A percentile compares a stretch with the other conserved stretches of the same genome.
Evolutionary conservation across 768 basidiomycete species (phyloP).

Genomic region (Lentinula guzmanii): DNA sequence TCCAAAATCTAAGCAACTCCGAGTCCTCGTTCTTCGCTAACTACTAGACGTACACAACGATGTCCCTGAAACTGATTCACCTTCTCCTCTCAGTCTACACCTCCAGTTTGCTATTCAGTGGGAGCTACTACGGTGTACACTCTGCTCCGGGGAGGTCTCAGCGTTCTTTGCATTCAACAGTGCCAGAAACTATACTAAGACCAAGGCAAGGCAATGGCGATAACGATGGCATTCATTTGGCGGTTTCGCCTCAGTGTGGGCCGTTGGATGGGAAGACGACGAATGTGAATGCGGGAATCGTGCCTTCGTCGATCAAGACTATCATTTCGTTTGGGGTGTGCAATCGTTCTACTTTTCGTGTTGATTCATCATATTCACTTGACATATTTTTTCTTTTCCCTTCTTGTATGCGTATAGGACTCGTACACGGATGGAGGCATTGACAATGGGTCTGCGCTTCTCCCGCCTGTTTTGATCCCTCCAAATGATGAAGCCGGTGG

Average conservation of each 20-base stretch:
- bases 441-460: constrained; percentile 39
- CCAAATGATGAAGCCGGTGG: constrained; percentile 41
- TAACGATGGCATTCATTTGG: constrained; percentile 35
- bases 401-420: constrained; percentile 23
- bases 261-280: constrained; percentile 29
- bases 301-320: constrained; percentile 23
- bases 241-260: constrained; percentile 40
- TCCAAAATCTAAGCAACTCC: background rate
- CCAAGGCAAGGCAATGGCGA: background rate
- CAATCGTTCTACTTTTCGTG: background rate
- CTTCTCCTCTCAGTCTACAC: constrained; percentile 3
- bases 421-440: constrained; percentile 48
- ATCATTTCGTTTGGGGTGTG: constrained; percentile 20
- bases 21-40: background rate
- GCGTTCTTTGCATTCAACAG: background rate
- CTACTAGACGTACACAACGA: background rate
- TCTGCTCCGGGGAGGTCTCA: background rate
- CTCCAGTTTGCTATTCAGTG: background rate
- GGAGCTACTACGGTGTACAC: background rate
- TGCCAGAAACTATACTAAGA: background rate
- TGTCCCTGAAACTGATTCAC: background rate
- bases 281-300: constrained; percentile 45
- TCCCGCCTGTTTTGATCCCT: constrained; percentile 36
- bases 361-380: background rate
- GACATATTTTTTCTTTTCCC: background rate